These are phyloP conservation scores for Penicillium sp. DNA, from an alignment of 2,329 filamentous ascomycete species.

Conservation along the genomic window DNA sequence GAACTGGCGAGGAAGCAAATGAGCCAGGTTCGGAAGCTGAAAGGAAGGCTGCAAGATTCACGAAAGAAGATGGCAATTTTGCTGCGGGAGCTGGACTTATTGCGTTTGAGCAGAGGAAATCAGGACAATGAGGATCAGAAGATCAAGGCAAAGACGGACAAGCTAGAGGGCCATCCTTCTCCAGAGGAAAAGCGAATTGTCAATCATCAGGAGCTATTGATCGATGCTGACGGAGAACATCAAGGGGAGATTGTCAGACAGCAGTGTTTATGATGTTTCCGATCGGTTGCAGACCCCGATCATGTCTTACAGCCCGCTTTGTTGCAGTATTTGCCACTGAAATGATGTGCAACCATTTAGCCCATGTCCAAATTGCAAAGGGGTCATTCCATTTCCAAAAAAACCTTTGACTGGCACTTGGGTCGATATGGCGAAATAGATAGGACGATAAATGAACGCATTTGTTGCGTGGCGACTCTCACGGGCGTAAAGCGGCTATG, in stretches of 20 bases:
- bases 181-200: not conserved
- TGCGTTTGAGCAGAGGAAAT: not conserved
- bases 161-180: not conserved
- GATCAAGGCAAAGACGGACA: no score
- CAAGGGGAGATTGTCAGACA: not conserved
- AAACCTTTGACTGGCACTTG: not conserved
- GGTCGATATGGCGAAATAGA: not conserved
- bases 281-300: not conserved
- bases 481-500: conserved; percentile 14
- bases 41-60: conserved; percentile 8
- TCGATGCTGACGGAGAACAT: not conserved
- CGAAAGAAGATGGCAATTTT: not conserved
- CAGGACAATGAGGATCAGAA: not conserved
- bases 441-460: not conserved
- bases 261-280: not conserved
- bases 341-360: not conserved
- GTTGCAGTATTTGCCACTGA: not conserved
- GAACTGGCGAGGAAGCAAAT: conserved; percentile 15
- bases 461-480: not conserved
- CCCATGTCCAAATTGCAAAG: not conserved
- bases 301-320: not conserved
- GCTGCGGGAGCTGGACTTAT: not conserved
- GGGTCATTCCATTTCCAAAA: not conserved
- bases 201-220: not conserved
- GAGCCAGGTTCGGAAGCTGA: conserved; percentile 8